Conservation (phyloP, 139 green algal genomes). For the Auxenochlorella pyrenoidosa region DNA sequence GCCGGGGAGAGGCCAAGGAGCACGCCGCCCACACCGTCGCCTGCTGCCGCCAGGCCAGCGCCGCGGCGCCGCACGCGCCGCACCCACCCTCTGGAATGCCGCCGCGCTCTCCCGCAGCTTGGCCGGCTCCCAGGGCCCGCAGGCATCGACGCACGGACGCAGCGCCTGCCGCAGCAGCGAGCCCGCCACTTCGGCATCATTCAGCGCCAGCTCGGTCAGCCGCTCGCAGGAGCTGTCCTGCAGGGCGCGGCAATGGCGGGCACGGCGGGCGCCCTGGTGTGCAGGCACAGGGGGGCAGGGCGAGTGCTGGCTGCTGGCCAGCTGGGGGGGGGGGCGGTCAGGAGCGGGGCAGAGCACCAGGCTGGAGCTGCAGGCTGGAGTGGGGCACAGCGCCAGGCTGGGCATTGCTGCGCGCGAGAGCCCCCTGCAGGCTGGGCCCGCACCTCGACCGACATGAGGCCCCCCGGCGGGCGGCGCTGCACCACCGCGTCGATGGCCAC, state of each 20-base stretch:
- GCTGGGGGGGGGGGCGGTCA: too few relatives aligned
- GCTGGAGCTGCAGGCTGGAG: too few relatives aligned
- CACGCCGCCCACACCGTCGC: background rate
- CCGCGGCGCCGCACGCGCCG: background rate
- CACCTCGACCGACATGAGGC: conserved; percentile 42
- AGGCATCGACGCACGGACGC: conserved; percentile 12
- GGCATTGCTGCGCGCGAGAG: too few relatives aligned
- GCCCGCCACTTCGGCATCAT: conserved; percentile 50
- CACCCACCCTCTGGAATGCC: conserved; percentile 63
- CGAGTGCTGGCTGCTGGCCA: background rate
- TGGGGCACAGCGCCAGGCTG: too few relatives aligned
- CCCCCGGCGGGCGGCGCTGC: conserved; percentile 75
- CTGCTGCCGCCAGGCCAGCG: background rate
- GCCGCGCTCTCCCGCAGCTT: background rate
- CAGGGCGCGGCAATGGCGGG: background rate
- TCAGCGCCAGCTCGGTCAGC: conserved; percentile 73
- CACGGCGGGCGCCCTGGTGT: too few relatives aligned
- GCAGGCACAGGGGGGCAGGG: background rate
- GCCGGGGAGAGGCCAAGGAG: background rate
- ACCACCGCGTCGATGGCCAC: conserved; percentile 87
- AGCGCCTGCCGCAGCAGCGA: conserved; percentile 58
- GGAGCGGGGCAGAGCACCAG: too few relatives aligned
- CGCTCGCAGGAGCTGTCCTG: conserved; percentile 80
- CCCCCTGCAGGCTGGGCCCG: background rate
- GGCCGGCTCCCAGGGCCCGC: background rate